phyloP scores from a whole-genome alignment of 176 grass and related monocot species.

The Carex parvula region DNA sequence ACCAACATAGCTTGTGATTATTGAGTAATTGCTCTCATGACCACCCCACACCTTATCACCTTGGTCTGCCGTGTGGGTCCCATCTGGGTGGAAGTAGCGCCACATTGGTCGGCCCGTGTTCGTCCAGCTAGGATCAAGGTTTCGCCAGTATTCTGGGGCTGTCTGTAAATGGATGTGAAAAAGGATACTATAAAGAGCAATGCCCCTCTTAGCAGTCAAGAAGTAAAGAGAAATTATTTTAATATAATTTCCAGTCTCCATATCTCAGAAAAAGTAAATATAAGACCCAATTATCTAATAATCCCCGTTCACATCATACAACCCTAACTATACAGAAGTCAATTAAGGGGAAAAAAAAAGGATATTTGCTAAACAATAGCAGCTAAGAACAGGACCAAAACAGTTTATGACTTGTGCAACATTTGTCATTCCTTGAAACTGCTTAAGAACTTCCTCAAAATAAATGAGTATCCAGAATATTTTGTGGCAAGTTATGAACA shows the following conservation, averaged over 20 bases:
- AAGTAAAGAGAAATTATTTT: background rate
- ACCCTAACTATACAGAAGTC: background rate
- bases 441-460: background rate
- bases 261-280: background rate
- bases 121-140: slow-evolving; percentile 80
- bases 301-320: background rate
- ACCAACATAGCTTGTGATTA: slow-evolving; percentile 66
- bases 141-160: slow-evolving; percentile 86
- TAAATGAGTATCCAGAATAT: background rate
- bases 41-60: slow-evolving; percentile 74
- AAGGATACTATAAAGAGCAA: background rate
- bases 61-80: slow-evolving; percentile 63
- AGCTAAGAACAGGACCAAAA: background rate
- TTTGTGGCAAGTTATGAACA: background rate
- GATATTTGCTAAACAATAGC: background rate
- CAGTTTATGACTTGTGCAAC: background rate
- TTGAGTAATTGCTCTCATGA: slow-evolving; percentile 74
- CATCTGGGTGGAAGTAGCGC: slow-evolving; percentile 74
- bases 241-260: background rate
- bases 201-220: background rate
- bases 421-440: background rate
- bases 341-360: background rate
- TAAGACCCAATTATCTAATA: background rate
- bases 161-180: slow-evolving; percentile 43
- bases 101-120: slow-evolving; percentile 67